Conservation (phyloP, 2,329 filamentous ascomycete species). For the Aspergillus thermomutatus region DNA sequence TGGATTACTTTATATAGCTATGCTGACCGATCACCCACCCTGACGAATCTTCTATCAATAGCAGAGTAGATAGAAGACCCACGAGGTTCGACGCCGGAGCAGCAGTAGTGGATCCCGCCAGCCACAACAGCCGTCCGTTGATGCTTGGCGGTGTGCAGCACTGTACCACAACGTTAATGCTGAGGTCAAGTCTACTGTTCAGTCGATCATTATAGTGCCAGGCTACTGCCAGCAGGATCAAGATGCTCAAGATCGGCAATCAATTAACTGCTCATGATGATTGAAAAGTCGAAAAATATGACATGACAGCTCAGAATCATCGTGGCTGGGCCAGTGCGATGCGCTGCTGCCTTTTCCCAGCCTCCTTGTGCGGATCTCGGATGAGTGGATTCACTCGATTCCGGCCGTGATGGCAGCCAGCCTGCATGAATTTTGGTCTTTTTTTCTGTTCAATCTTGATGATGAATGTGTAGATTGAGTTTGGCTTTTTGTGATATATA, state of each 20-base stretch:
- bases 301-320: not conserved
- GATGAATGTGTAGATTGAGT: not conserved
- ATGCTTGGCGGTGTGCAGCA: not conserved
- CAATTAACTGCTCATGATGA: not conserved
- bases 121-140: not conserved
- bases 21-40: not conserved
- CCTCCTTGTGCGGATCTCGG: not conserved
- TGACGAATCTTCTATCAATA: not conserved
- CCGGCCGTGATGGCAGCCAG: not conserved
- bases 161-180: not conserved
- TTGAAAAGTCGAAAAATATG: not conserved
- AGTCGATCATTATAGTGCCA: not conserved
- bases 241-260: not conserved
- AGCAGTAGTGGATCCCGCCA: not conserved
- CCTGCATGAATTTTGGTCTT: not conserved
- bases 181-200: not conserved
- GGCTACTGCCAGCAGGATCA: not conserved
- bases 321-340: conserved; percentile 2
- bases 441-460: not conserved
- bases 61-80: not conserved
- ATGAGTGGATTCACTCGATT: not conserved
- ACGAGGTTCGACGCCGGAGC: not conserved
- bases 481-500: not conserved
- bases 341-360: conserved; percentile 2
- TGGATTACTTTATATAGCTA: not conserved